Conservation (phyloP, 306 rosid genomes). For the Vigna unguiculata region DNA sequence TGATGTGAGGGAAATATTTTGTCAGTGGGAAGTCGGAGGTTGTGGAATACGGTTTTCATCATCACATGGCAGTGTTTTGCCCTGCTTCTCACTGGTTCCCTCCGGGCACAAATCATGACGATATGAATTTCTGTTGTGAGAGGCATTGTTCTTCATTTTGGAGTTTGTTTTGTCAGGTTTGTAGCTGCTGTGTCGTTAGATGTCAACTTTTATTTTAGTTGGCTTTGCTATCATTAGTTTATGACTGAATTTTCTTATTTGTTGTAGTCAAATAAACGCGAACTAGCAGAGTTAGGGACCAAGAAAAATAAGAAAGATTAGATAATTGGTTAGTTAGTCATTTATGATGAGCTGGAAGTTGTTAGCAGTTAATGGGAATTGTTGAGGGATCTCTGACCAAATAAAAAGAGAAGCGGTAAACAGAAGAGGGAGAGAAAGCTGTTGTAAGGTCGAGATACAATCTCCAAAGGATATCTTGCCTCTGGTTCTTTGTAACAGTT, state of each 20-base stretch:
- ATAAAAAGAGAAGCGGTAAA: neutral
- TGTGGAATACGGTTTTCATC: neutral
- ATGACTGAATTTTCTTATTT: neutral
- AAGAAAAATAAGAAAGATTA: neutral
- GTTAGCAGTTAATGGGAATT: neutral
- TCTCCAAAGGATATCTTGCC: neutral
- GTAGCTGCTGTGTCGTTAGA: constrained; percentile 1
- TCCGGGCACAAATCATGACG: neutral
- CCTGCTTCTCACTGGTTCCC: neutral
- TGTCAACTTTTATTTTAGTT: neutral
- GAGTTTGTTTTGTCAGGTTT: constrained; percentile 1
- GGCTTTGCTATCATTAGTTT: too few species aligned
- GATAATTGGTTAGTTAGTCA: neutral
- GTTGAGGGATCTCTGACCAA: neutral
- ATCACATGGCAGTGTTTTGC: neutral
- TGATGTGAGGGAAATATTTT: too few species aligned
- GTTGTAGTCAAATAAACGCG: neutral
- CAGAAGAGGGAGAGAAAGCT: neutral
- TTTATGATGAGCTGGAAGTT: neutral
- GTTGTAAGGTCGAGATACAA: neutral
- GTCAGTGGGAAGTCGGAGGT: neutral
- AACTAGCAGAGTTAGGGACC: neutral
- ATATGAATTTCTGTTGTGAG: constrained; percentile 2
- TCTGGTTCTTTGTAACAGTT: neutral
- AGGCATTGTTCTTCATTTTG: neutral